Percentiles rank a stretch among this genome's conserved stretches.
phyloP scores from a whole-genome alignment of 2,329 filamentous ascomycete species.

The Pleurostoma richardsiae region DNA sequence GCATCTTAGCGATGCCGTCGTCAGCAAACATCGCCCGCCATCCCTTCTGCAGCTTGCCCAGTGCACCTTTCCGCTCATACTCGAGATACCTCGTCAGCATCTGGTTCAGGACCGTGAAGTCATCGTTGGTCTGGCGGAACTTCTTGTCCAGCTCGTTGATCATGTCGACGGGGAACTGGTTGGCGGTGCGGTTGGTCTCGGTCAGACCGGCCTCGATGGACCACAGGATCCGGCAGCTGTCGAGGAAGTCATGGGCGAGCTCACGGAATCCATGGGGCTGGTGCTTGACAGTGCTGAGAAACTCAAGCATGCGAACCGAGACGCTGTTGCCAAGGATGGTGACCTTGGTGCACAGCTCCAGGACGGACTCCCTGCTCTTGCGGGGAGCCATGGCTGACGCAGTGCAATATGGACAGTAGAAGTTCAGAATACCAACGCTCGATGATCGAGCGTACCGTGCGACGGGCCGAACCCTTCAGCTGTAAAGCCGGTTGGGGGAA shows the following conservation, averaged over 20 bases:
- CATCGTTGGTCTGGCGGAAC: constrained; percentile 53
- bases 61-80: constrained; percentile 55
- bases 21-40: constrained; percentile 61
- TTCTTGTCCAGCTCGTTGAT: constrained; percentile 59
- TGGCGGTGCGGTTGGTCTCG: constrained; percentile 44
- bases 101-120: constrained; percentile 60
- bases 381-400: constrained; percentile 13
- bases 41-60: constrained; percentile 55
- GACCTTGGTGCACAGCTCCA: constrained; percentile 52
- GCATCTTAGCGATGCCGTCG: constrained; percentile 57
- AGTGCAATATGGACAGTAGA: too few species aligned
- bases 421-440: too few species aligned
- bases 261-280: constrained; percentile 50
- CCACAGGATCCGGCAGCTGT: constrained; percentile 61
- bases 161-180: constrained; percentile 55
- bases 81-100: constrained; percentile 57
- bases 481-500: too few species aligned
- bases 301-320: constrained; percentile 60
- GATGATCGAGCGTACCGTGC: too few species aligned
- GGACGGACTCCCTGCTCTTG: constrained; percentile 20
- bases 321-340: constrained; percentile 59
- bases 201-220: constrained; percentile 63
- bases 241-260: constrained; percentile 62
- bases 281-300: constrained; percentile 50
- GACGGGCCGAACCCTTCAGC: too few species aligned